Conservation (phyloP, 1,139 yeast genomes). For the Lodderomyces margitis region DNA sequence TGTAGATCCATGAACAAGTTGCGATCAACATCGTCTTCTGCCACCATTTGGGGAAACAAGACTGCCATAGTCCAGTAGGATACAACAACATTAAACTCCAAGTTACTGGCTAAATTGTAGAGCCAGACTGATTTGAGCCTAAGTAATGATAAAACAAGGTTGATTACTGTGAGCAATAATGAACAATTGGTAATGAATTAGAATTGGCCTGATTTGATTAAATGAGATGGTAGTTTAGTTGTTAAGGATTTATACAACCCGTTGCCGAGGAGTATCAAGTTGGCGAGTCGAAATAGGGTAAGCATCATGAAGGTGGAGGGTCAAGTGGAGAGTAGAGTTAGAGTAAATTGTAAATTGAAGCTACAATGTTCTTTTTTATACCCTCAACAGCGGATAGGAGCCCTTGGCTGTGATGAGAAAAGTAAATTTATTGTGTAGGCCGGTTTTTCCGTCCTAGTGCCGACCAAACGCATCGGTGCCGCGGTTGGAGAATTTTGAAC, state of each 20-base stretch:
- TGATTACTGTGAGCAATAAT: constrained; percentile 9
- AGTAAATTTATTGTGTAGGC: not conserved
- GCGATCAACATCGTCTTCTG: constrained; percentile 19
- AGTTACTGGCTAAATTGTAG: constrained; percentile 16
- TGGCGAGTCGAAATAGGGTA: constrained; percentile 6
- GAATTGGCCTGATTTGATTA: constrained; percentile 54
- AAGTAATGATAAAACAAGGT: constrained; percentile 1
- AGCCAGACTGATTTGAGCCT: constrained; percentile 4
- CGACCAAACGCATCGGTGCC: no score
- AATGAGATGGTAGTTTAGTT: constrained; percentile 33
- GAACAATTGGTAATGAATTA: constrained; percentile 64
- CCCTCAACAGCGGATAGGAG: not conserved
- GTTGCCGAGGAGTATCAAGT: constrained; percentile 6
- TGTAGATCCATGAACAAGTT: constrained; percentile 19
- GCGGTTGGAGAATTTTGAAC: no score
- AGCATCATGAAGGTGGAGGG: no score
- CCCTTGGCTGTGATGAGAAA: no score
- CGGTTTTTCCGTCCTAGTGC: no score
- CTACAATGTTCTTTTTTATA: no score
- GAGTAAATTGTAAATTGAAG: no score
- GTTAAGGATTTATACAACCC: constrained; percentile 11
- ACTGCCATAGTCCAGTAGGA: constrained; percentile 23
- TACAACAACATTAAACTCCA: constrained; percentile 23
- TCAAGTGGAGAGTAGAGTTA: no score
- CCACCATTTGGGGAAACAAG: constrained; percentile 20